phyloP scores from a whole-genome alignment of 2,329 filamentous ascomycete species.

The Whalleya microplaca region DNA sequence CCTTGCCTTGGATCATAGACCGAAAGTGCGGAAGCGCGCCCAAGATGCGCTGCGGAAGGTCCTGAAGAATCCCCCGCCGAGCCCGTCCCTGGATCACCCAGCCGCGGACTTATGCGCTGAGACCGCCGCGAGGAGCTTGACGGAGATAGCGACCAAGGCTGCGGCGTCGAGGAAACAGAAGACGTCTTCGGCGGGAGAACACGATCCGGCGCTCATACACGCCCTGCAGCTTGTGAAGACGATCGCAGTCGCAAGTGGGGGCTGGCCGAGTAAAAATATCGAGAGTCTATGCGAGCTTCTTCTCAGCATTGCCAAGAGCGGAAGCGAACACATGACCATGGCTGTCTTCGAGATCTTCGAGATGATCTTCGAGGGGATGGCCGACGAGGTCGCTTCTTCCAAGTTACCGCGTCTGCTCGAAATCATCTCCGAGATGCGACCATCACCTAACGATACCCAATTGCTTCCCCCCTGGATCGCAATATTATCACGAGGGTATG shows the following conservation, averaged over 20 bases:
- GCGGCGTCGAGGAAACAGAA: slow-evolving; percentile 70
- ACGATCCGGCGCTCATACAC: slow-evolving; percentile 87
- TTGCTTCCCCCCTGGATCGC: slow-evolving; percentile 96
- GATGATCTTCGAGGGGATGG: slow-evolving; percentile 92
- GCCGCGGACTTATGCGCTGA: slow-evolving; percentile 96
- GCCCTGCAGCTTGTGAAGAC: slow-evolving; percentile 91
- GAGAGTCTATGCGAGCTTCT: slow-evolving; percentile 89
- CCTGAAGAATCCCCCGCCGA: slow-evolving; percentile 83
- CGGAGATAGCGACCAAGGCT: slow-evolving; percentile 70
- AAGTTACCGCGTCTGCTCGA: slow-evolving; percentile 90
- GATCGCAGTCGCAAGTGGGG: slow-evolving; percentile 81
- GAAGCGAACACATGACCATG: slow-evolving; percentile 96
- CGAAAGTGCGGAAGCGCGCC: slow-evolving; percentile 92
- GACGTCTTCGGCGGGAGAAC: slow-evolving; percentile 59
- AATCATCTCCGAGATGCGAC: slow-evolving; percentile 88
- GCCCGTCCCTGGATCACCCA: slow-evolving; percentile 90
- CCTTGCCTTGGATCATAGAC: slow-evolving; percentile 82
- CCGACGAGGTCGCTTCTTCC: slow-evolving; percentile 79
- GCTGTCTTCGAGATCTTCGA: slow-evolving; percentile 97
- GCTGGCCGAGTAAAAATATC: slow-evolving; percentile 96
- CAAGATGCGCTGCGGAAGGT: slow-evolving; percentile 87
- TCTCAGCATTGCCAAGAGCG: slow-evolving; percentile 84
- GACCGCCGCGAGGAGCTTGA: slow-evolving; percentile 79
- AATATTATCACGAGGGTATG: slow-evolving; percentile 90
- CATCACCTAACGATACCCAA: slow-evolving; percentile 90